A percentile compares a stretch with the other conserved stretches of the same genome.
Evolutionary conservation across 768 basidiomycete species (phyloP).

Genomic region (Suillus clintonianus): DNA sequence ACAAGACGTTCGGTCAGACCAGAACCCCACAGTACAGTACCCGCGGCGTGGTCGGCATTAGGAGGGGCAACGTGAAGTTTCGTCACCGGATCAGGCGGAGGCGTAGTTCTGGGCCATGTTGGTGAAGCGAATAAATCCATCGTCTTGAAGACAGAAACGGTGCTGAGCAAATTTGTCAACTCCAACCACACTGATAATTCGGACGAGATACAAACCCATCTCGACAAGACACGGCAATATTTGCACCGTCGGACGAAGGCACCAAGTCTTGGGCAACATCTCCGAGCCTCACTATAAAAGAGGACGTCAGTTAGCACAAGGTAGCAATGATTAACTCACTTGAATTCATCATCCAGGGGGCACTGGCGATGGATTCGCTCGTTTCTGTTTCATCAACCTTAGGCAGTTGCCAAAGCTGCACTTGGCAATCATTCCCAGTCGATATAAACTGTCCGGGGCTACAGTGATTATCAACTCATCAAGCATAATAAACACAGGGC

Average conservation of each 20-base stretch:
- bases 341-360: slow-evolving; percentile 11
- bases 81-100: slow-evolving; percentile 12
- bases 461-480: slow-evolving; percentile 5
- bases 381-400: slow-evolving; percentile 20
- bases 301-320: slow-evolving; percentile 5
- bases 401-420: slow-evolving; percentile 44
- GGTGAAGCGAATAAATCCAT: slow-evolving; percentile 23
- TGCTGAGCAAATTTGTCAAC: slow-evolving; percentile 15
- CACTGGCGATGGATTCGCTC: neutral
- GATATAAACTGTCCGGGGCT: slow-evolving; percentile 47
- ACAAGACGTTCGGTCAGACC: slow-evolving; percentile 39
- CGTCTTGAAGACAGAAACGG: slow-evolving; percentile 18
- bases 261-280: slow-evolving; percentile 44
- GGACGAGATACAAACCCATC: slow-evolving; percentile 25
- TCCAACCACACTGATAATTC: neutral
- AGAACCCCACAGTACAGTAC: slow-evolving; percentile 55
- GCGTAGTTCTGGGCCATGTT: slow-evolving; percentile 11
- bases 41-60: slow-evolving; percentile 34
- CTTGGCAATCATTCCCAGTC: slow-evolving; percentile 45
- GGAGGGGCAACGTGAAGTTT: slow-evolving; percentile 17
- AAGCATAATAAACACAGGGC: slow-evolving; percentile 8
- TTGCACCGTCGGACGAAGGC: slow-evolving; percentile 42
- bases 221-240: slow-evolving; percentile 38
- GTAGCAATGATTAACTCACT: slow-evolving; percentile 16
- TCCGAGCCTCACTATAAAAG: slow-evolving; percentile 21